Evolutionary conservation across 2,329 filamentous ascomycete species (phyloP).

Genomic region (Colletotrichum destructivum): DNA sequence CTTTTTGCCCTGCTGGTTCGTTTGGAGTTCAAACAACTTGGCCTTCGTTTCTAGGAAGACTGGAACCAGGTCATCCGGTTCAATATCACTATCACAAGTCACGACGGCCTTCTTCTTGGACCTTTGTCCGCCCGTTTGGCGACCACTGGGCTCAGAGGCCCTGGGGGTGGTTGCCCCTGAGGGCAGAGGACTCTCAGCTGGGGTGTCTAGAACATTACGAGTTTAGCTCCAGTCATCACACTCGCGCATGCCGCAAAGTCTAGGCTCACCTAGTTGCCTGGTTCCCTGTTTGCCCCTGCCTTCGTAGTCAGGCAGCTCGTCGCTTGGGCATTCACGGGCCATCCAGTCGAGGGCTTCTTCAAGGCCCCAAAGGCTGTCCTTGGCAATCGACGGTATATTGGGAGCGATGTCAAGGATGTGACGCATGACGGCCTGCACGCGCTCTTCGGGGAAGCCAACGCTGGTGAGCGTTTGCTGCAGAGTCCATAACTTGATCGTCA

Average conservation of each 20-base stretch:
- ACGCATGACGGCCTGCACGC: conserved; percentile 75
- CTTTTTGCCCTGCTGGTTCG: conserved; percentile 60
- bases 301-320: conserved; percentile 82
- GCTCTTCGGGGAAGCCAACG: conserved; percentile 77
- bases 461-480: conserved; percentile 80
- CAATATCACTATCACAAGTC: conserved; percentile 78
- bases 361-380: conserved; percentile 85
- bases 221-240: background rate
- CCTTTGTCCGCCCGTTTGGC: conserved; percentile 31
- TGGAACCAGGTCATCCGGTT: conserved; percentile 81
- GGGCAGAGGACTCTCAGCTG: conserved; percentile 63
- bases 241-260: background rate
- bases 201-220: conserved; percentile 57
- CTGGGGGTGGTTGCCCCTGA: conserved; percentile 67
- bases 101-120: conserved; percentile 60
- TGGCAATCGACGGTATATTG: conserved; percentile 69
- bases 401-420: conserved; percentile 78
- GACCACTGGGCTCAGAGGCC: conserved; percentile 51
- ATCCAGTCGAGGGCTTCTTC: conserved; percentile 93
- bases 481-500: conserved; percentile 87
- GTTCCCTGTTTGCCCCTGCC: conserved; percentile 56
- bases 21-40: conserved; percentile 74
- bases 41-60: conserved; percentile 83
- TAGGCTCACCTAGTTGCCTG: conserved; percentile 55
- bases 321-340: conserved; percentile 79